A percentile compares a stretch with the other conserved stretches of the same genome.
Conservation (phyloP, 768 basidiomycete species). For the Tephrocybe sp. region DNA sequence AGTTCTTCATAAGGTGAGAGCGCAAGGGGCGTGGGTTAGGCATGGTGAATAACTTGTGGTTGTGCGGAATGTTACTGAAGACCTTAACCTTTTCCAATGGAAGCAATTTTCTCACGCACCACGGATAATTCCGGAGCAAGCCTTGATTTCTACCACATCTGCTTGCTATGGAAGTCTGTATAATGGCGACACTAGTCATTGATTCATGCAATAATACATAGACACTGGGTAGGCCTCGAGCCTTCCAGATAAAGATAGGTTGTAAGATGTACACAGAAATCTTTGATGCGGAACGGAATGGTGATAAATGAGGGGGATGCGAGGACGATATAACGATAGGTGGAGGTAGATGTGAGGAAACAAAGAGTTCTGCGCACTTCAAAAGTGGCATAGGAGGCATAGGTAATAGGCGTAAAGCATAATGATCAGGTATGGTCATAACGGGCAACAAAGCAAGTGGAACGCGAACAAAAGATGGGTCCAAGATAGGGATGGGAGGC, state of each 20-base stretch:
- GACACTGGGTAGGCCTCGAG: conserved; percentile 30
- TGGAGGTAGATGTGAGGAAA: conserved; percentile 2
- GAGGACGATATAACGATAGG: conserved; percentile 3
- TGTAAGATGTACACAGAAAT: conserved; percentile 18
- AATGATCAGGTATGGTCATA: conserved; percentile 18
- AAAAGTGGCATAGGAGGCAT: conserved; percentile 24
- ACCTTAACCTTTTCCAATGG: conserved; percentile 11
- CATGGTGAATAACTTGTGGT: conserved; percentile 11
- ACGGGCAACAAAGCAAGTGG: conserved; percentile 10
- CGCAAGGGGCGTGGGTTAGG: conserved; percentile 28
- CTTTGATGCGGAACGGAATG: conserved; percentile 7
- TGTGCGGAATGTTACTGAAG: conserved; percentile 3
- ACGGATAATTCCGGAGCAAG: conserved; percentile 34
- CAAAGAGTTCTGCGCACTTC: conserved; percentile 12
- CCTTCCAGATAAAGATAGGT: conserved; percentile 23
- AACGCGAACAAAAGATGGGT: conserved; percentile 13
- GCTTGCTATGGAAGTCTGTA: too few species aligned
- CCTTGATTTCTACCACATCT: conserved; percentile 1
- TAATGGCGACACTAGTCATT: conserved; percentile 9
- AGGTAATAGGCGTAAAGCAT: conserved; percentile 19
- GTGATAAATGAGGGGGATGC: conserved; percentile 3
- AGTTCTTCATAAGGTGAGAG: conserved; percentile 56
- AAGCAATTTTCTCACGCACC: conserved; percentile 28
- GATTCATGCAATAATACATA: conserved; percentile 31
- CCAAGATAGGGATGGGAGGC: conserved; percentile 9